phyloP scores from a whole-genome alignment of 2,329 filamentous ascomycete species.

The Myriosclerotinia scirpicola region DNA sequence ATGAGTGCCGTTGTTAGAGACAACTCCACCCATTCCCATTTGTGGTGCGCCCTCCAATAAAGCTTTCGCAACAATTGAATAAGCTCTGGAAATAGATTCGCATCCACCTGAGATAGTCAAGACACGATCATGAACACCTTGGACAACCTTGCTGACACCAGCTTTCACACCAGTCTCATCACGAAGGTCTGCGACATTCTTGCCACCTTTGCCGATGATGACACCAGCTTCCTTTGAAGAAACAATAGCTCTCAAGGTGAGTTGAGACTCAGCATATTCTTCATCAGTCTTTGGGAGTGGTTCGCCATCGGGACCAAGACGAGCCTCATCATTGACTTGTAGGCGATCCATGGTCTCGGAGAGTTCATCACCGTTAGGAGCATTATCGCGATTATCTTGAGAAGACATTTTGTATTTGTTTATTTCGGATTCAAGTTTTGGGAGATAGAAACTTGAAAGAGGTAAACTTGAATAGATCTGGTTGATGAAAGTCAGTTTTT shows the following conservation, averaged over 20 bases:
- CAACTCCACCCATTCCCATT: slow-evolving; percentile 92
- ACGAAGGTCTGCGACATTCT: slow-evolving; percentile 95
- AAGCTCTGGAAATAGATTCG: slow-evolving; percentile 86
- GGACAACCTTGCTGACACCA: slow-evolving; percentile 97
- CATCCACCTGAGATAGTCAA: slow-evolving; percentile 91
- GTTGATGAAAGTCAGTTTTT: slow-evolving; percentile 4
- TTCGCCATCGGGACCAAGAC: slow-evolving; percentile 72
- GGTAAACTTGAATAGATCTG: background rate
- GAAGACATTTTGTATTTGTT: slow-evolving; percentile 36
- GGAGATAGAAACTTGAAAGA: slow-evolving; percentile 12
- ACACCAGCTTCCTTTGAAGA: slow-evolving; percentile 98
- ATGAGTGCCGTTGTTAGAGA: slow-evolving; percentile 86
- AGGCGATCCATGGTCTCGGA: slow-evolving; percentile 63
- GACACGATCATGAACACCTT: slow-evolving; percentile 95
- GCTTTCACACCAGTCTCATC: slow-evolving; percentile 98
- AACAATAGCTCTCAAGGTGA: slow-evolving; percentile 95
- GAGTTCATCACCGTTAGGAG: slow-evolving; percentile 50
- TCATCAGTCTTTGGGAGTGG: slow-evolving; percentile 88
- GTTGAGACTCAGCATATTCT: slow-evolving; percentile 88
- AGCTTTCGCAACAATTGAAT: slow-evolving; percentile 87
- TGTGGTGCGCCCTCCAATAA: slow-evolving; percentile 90
- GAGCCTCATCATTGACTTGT: slow-evolving; percentile 61
- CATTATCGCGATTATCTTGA: slow-evolving; percentile 38
- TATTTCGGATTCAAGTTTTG: slow-evolving; percentile 10
- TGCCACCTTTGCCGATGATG: slow-evolving; percentile 97